Evolutionary conservation across 441 rosid species (phyloP).

Genomic region (Flueggea neowawraea): DNA sequence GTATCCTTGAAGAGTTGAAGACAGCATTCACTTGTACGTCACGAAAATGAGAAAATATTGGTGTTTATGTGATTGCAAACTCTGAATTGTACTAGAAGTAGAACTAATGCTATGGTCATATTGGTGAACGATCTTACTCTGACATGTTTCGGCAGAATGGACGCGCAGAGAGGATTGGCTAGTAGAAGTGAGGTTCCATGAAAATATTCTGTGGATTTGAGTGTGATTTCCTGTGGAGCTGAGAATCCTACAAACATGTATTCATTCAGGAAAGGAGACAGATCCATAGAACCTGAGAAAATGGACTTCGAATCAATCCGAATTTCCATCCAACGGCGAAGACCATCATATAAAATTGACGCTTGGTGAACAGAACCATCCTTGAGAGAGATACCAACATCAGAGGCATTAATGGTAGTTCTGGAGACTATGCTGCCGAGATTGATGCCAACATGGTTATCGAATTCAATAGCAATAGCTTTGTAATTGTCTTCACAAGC

Average conservation of each 20-base stretch:
- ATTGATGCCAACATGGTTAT: constrained; percentile 52
- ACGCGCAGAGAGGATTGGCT: constrained; percentile 42
- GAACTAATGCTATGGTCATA: background rate
- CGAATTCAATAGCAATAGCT: constrained; percentile 41
- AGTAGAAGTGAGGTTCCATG: constrained; percentile 44
- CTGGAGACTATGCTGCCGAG: constrained; percentile 44
- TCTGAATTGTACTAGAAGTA: background rate
- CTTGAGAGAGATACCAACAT: constrained; percentile 32
- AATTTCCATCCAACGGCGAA: constrained; percentile 34
- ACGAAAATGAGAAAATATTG: no score
- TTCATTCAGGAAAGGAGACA: constrained; percentile 48
- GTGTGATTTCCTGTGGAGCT: constrained; percentile 30
- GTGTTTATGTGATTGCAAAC: constrained; percentile 8
- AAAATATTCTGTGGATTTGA: constrained; percentile 29
- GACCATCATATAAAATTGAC: constrained; percentile 37
- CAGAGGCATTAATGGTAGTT: constrained; percentile 28
- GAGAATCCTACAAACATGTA: constrained; percentile 40
- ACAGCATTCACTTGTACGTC: no score
- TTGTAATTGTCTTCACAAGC: constrained; percentile 47
- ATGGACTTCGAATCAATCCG: constrained; percentile 25
- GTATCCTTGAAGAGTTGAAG: no score
- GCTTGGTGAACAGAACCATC: constrained; percentile 46
- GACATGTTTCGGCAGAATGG: constrained; percentile 37
- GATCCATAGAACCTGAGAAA: constrained; percentile 40
- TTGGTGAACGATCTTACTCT: constrained; percentile 22